A percentile compares a stretch with the other conserved stretches of the same genome.
Conservation (phyloP, 2,329 filamentous ascomycete genomes). For the Claviceps spartinae region DNA sequence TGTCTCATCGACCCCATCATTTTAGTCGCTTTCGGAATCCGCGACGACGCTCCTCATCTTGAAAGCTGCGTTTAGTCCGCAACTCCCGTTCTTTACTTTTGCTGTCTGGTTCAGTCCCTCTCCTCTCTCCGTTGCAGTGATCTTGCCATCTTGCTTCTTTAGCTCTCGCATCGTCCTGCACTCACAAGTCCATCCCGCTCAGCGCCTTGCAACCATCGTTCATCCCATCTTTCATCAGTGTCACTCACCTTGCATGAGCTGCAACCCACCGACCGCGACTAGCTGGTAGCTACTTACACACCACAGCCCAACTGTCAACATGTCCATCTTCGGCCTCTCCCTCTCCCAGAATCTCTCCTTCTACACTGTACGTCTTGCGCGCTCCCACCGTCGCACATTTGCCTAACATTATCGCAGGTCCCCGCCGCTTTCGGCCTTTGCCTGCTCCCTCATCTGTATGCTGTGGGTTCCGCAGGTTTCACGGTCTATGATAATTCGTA, state of each 20-base stretch:
- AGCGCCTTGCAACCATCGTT: no score
- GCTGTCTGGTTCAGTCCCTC: no score
- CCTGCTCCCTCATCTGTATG: slow-evolving; percentile 5
- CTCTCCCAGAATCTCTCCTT: slow-evolving; percentile 5
- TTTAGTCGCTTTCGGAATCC: no score
- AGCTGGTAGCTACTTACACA: background rate
- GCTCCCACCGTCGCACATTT: background rate
- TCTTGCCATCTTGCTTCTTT: background rate
- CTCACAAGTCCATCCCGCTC: background rate
- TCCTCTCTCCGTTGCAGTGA: no score
- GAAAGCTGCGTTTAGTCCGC: no score
- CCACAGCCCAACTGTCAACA: background rate
- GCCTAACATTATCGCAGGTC: slow-evolving; percentile 13
- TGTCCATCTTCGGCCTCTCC: background rate
- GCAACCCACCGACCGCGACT: no score
- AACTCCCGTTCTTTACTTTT: no score
- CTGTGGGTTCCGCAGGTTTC: slow-evolving; percentile 6
- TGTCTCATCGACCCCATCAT: no score
- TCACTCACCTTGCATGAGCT: background rate
- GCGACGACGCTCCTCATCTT: no score
- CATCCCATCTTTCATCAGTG: background rate
- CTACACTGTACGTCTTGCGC: slow-evolving; percentile 5
- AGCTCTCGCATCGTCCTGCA: background rate
- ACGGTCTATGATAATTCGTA: slow-evolving; percentile 24
- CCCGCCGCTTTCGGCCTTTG: slow-evolving; percentile 17